Evolutionary conservation across 1,284 basidiomycete genomes (phyloP), one percentile per base, ranked within the genome.

Genomic region (Irpex rosettiformis): DNA sequence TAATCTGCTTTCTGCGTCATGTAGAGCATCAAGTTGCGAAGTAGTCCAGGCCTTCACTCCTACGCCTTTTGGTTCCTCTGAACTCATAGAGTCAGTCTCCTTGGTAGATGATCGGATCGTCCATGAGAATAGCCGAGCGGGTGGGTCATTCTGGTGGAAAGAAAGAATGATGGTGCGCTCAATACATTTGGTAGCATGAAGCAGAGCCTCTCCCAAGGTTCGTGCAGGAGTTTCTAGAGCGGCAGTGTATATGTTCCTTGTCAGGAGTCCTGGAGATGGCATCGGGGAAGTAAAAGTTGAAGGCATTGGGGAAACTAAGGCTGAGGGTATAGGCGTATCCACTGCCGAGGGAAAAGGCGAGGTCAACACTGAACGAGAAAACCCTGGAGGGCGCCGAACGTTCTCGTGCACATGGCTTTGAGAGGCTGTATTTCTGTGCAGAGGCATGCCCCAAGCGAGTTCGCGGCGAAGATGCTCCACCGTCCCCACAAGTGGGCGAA

Each of bases 391-490:
- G 33, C 33, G 33, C 16, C 33, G 10, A 16, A 37, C 33, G 33
- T 37, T 37, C 33, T 37, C 33, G 33, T 37, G 33, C 11, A 45
- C 33, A n/a, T 54, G 52, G 4, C 25, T 30, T 29, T 2, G 55
- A 13, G 28, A 28, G 22, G n/a, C 57, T 43, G 24, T 55, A 43
- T 52, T 56, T 52, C 62, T 66, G 7, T 68, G 66, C 29, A 71
- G 67, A 4, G 72, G 65, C 66, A 76, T 73, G 28, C 78, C 79
- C 77, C 78, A 79, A 2, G 77, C 75, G 6, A 82, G 65, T 59
- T 80, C 79, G 33, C 79, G 73, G 11, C 80, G 72, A 7, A 80
- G 62, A 61, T 80, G 78, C 64, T 81, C 75, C 4, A 74, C 67
- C 13, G 70, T 77, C 10, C 72, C 72, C 22, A 80, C 73, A 29